A percentile compares a stretch with the other conserved stretches of the same genome.
These are phyloP conservation scores for Talaromyces sp. DNA, from an alignment of 2,329 filamentous ascomycete genomes.

Conservation along the genomic window DNA sequence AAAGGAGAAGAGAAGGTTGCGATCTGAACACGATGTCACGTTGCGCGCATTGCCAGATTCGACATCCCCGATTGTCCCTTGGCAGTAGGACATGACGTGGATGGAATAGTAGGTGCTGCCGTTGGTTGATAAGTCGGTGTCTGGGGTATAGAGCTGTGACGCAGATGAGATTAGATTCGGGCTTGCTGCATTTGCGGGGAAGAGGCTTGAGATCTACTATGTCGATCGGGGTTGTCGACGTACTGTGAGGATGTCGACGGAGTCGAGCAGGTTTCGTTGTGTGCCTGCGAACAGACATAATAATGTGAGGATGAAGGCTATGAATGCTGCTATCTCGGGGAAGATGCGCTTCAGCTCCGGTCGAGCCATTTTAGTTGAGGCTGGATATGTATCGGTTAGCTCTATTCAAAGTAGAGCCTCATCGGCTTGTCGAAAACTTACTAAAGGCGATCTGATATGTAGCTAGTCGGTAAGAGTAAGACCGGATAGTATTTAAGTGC, in stretches of 20 bases:
- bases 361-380: not conserved
- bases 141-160: conserved; percentile 38
- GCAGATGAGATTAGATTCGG: not conserved
- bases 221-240: too few relatives aligned
- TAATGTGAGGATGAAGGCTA: conserved; percentile 61
- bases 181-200: not conserved
- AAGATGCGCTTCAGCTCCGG: conserved; percentile 37
- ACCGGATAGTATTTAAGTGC: too few relatives aligned
- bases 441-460: not conserved
- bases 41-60: conserved; percentile 46
- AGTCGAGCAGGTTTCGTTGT: conserved; percentile 58
- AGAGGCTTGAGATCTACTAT: not conserved
- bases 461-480: too few relatives aligned
- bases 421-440: not conserved
- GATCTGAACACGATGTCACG: conserved; percentile 58
- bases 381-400: not conserved
- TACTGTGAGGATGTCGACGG: conserved; percentile 61
- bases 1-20: conserved; percentile 59
- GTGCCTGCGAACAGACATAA: conserved; percentile 65
- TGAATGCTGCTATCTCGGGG: conserved; percentile 55
- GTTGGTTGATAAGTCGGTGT: conserved; percentile 52
- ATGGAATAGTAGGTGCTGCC: conserved; percentile 64
- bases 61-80: conserved; percentile 48
- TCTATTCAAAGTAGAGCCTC: not conserved
- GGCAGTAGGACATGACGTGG: conserved; percentile 64